These are phyloP conservation scores for Coffea canephora DNA, from an alignment of 257 asterid genomes.

Conservation along the genomic window DNA sequence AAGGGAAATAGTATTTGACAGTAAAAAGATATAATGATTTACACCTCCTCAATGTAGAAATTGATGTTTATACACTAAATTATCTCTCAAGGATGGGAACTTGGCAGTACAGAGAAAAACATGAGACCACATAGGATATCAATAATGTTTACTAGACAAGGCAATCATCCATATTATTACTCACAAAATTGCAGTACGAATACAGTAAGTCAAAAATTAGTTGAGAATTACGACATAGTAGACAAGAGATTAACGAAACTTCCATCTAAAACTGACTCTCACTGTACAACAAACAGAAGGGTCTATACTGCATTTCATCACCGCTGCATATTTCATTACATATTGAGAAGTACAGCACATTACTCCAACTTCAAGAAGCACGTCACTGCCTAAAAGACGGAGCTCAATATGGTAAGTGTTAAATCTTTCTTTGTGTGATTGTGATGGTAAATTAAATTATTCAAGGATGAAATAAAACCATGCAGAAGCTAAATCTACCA, in stretches of 20 bases:
- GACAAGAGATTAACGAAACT: not conserved
- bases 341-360: not conserved
- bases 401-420: not conserved
- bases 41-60: not conserved
- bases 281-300: not conserved
- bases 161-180: not conserved
- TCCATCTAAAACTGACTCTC: not conserved
- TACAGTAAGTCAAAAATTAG: not conserved
- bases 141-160: not conserved
- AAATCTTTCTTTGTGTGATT: no score
- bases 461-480: not conserved
- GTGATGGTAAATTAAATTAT: no score
- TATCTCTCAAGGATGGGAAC: not conserved
- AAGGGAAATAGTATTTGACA: not conserved
- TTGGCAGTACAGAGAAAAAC: not conserved
- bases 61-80: not conserved
- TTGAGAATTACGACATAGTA: not conserved
- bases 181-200: not conserved
- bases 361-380: not conserved
- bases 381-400: not conserved
- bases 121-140: not conserved
- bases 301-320: not conserved
- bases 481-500: not conserved
- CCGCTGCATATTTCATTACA: no score
- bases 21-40: not conserved